Base-by-base conservation (phyloP, 179 eudicot genomes). In the Actinidia polygama region DNA sequence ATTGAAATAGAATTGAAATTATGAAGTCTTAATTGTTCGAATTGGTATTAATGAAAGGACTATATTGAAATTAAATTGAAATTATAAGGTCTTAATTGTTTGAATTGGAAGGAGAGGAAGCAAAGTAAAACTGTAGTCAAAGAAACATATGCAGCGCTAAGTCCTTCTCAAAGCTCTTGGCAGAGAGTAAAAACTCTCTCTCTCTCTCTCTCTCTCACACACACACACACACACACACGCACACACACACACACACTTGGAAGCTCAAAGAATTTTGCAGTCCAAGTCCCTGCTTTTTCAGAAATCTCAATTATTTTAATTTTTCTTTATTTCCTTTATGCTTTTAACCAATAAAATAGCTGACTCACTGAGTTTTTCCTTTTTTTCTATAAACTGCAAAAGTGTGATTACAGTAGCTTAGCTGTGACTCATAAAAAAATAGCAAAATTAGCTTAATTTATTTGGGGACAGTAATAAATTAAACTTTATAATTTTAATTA, bases 211-310 rank as follows among this genome's bases (percentile, higher is more conserved):
- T 30, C 53, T 46, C 74, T 8, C 26, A 18, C 75, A 1, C 75
- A 12, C 36, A 40, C 30, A 70, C 19, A 71, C 18, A 53, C 7
- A 6, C 12, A 21, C 4, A 73, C 23, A 51, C 16, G 6, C 23
- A 50, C 24, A 49, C 14, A 23, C 66, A 19, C 66, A 55, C 24
- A 30, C 66, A 8, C 24, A 18, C 50, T 16, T 2, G 18, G n/a
- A 57, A 36, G 15, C 26, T 26, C 7, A 36, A n/a, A 59, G 15
- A 19, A n/a, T 10, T 0, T 44, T 40, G 71, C 80, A 62, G 30
- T 15, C 80, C 69, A 61, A 61, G 70, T 77, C 80, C 59, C 68
- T 44, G 23, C 71, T 12, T 44, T n/a, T n/a, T n/a, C 61, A 79
- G 73, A 47, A 47, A 79, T 49, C 81, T 49, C 49, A 79, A 59